Base-by-base conservation (phyloP, 23 red algal genomes). In the Gracilariopsis chorda region DNA sequence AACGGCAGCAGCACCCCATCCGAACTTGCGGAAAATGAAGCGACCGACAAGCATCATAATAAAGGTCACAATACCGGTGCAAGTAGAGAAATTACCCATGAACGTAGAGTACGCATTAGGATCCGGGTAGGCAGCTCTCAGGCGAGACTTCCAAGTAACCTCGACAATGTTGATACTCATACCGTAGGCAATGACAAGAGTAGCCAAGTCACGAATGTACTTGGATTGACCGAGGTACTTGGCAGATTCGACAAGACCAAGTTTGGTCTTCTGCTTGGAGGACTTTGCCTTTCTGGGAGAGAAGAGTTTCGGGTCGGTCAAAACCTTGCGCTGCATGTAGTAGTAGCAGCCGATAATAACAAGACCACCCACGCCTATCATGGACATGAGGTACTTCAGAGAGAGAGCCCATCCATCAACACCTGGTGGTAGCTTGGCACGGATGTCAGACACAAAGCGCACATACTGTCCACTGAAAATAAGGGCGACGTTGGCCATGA, bases 121-220 rank as follows among this genome's bases (percentile, higher is more conserved):
- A 53, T 98, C 96, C 25, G 96, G 96, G 67, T 93, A 98, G 17
- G 92, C 92, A 33, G 83, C 83, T 37, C 91, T 82, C 27, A 98
- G 90, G 68, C 83, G 82, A 64, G 87, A 88, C 82, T 98, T 98
- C 93, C 93, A 98, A 13, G 96, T 92, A 24, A 98, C 96, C 76
- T 98, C 96, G 9, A 98, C 96, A 77, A 98, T 98, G 53, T 98
- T 98, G 88, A 98, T 98, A 59, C 88, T 88, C 93, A 95, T 95
- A n/a, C 96, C 96, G 80, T 98, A 98, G 5, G 92, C 96, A 76
- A 98, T 98, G 69, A 98, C 96, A 71, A 98, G 70, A 23, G 92
- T 84, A 11, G 96, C 96, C 14, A 98, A 64, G 30, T 95, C 94
- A 64, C 96, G 96, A 62, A 98, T 98, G 73, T 98, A 98, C 30